Percentiles rank a stretch among this genome's conserved stretches.
These are phyloP conservation scores for Globisporangium cystogenes DNA, from an alignment of 352 stramenopile species.

Conservation along the genomic window DNA sequence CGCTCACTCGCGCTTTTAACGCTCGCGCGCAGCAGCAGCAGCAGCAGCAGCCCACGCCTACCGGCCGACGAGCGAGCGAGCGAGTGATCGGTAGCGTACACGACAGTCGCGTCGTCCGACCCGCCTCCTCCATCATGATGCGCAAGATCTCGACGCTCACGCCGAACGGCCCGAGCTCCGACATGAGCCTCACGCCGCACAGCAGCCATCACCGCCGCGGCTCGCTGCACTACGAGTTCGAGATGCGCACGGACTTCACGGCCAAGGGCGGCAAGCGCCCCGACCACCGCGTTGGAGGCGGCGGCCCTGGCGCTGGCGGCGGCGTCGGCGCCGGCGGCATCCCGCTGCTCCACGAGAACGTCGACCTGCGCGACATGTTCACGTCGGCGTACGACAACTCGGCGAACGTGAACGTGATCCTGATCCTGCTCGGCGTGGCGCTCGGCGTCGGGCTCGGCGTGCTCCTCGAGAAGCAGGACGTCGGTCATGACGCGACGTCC, in stretches of 20 bases:
- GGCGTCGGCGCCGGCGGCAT: not conserved
- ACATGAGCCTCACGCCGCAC: conserved; percentile 13
- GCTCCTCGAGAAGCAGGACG: conserved; percentile 18
- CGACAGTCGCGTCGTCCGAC: too few relatives aligned
- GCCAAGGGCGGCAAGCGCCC: conserved; percentile 13
- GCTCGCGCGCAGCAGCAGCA: conserved; percentile 2
- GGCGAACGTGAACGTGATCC: conserved; percentile 13
- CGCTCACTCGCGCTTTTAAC: conserved; percentile 20
- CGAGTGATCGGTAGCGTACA: too few relatives aligned
- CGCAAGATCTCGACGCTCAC: conserved; percentile 12
- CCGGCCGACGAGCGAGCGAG: too few relatives aligned
- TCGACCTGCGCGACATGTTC: conserved; percentile 15
- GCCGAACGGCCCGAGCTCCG: conserved; percentile 4
- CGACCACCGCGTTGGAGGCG: not conserved
- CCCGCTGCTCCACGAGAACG: conserved; percentile 9
- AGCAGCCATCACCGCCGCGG: conserved; percentile 8
- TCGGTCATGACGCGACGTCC: conserved; percentile 8
- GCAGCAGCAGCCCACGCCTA: too few relatives aligned
- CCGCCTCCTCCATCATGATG: too few relatives aligned
- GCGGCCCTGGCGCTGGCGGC: not conserved
- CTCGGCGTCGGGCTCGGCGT: conserved; percentile 23
- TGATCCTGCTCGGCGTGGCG: conserved; percentile 15
- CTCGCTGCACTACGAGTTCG: conserved; percentile 13
- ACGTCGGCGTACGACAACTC: conserved; percentile 10
- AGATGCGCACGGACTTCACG: conserved; percentile 17